phyloP scores from a whole-genome alignment of 208 protist species.

The Acanthamoeba healyi region DNA sequence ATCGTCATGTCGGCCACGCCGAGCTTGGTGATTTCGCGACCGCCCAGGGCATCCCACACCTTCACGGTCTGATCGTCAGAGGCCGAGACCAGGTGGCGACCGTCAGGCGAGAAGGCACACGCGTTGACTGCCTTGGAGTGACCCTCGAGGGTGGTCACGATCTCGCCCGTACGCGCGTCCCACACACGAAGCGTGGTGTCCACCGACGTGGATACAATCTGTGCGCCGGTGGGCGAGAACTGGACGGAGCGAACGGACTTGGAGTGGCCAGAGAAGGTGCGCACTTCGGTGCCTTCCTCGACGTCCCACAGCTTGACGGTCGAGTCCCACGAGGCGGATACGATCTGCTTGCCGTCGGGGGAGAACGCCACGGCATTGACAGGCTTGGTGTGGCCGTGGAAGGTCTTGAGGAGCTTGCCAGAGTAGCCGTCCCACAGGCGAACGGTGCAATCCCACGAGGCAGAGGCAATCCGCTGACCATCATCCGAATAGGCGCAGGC shows the following conservation, averaged over 20 bases:
- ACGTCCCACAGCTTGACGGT: constrained; percentile 51
- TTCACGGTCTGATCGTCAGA: constrained; percentile 76
- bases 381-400: constrained; percentile 75
- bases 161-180: constrained; percentile 54
- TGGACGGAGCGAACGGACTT: not conserved
- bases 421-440: constrained; percentile 74
- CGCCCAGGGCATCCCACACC: constrained; percentile 81
- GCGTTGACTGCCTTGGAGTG: constrained; percentile 77
- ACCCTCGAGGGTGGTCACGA: constrained; percentile 3
- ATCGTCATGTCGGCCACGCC: constrained; percentile 30
- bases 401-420: constrained; percentile 27
- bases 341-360: constrained; percentile 76
- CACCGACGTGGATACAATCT: constrained; percentile 74
- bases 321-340: constrained; percentile 75
- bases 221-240: not conserved
- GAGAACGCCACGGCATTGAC: constrained; percentile 81
- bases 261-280: constrained; percentile 60
- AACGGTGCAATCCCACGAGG: constrained; percentile 42
- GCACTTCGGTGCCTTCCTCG: constrained; percentile 39
- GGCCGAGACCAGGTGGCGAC: constrained; percentile 75
- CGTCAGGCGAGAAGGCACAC: constrained; percentile 78
- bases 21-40: constrained; percentile 25
- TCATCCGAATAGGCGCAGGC: constrained; percentile 72
- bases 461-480: constrained; percentile 45
- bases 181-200: constrained; percentile 80